phyloP scores from a whole-genome alignment of 179 eudicot genomes.

The Gypsophila paniculata region DNA sequence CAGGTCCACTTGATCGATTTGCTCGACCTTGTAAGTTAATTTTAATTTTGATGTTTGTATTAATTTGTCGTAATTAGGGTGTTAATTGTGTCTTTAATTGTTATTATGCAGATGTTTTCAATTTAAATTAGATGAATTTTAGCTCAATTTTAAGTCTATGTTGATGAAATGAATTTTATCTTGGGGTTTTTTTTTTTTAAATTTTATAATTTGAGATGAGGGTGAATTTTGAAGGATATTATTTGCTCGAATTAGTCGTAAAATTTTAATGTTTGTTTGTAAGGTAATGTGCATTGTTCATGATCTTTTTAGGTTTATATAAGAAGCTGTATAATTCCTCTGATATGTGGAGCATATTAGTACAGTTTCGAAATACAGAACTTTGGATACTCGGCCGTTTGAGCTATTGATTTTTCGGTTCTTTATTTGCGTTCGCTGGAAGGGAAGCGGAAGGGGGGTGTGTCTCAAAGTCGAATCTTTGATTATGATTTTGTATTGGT shows the following conservation, averaged over 20 bases:
- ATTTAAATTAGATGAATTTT: background rate
- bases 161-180: background rate
- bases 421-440: background rate
- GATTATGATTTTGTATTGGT: background rate
- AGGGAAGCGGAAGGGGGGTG: background rate
- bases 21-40: conserved; percentile 82
- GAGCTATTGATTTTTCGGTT: background rate
- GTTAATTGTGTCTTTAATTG: background rate
- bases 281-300: no score
- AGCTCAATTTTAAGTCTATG: conserved; percentile 5
- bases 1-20: conserved; percentile 92
- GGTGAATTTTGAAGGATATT: background rate
- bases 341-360: background rate
- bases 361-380: background rate
- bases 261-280: background rate
- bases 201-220: background rate
- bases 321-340: background rate
- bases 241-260: background rate
- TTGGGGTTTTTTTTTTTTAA: background rate
- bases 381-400: background rate
- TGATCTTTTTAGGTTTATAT: background rate
- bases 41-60: background rate
- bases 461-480: background rate
- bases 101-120: background rate
- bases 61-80: background rate